Evolutionary conservation across 805 yeast genomes (phyloP).

Genomic region (Yamadazyma tumulicola): DNA sequence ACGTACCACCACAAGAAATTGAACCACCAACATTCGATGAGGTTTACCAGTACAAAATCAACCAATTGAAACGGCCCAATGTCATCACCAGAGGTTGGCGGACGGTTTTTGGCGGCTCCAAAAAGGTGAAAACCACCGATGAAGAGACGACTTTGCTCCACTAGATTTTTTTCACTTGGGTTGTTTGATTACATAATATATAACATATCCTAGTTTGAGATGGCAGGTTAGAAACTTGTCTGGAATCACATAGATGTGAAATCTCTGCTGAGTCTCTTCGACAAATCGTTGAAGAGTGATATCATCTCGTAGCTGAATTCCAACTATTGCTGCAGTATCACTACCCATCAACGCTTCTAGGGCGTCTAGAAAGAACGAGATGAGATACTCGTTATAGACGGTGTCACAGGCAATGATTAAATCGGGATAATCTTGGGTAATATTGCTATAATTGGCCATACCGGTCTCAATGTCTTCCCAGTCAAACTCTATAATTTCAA

Average conservation of each 20-base stretch:
- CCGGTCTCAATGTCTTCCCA: slow-evolving; percentile 54
- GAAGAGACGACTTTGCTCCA: slow-evolving; percentile 7
- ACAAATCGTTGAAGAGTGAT: slow-evolving; percentile 48
- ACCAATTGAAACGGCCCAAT: slow-evolving; percentile 15
- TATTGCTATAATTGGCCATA: slow-evolving; percentile 14
- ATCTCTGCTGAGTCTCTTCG: slow-evolving; percentile 23
- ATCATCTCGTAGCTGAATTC: slow-evolving; percentile 53
- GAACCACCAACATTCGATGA: slow-evolving; percentile 33
- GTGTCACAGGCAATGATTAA: slow-evolving; percentile 61
- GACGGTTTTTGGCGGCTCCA: not conserved
- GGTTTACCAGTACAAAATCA: slow-evolving; percentile 22
- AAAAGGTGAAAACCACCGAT: slow-evolving; percentile 1
- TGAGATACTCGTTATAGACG: slow-evolving; percentile 58
- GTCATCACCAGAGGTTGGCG: not conserved
- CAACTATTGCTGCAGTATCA: slow-evolving; percentile 39
- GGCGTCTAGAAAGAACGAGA: slow-evolving; percentile 47
- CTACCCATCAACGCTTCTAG: slow-evolving; percentile 31
- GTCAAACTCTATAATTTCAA: slow-evolving; percentile 53
- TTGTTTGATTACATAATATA: slow-evolving; percentile 29
- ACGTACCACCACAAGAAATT: slow-evolving; percentile 27
- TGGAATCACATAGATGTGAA: slow-evolving; percentile 34
- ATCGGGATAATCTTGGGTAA: slow-evolving; percentile 31
- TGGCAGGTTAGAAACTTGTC: slow-evolving; percentile 24
- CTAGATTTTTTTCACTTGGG: not conserved
- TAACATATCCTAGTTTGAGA: slow-evolving; percentile 42